phyloP scores from a whole-genome alignment of 768 basidiomycete species.

The Russula abietina region DNA sequence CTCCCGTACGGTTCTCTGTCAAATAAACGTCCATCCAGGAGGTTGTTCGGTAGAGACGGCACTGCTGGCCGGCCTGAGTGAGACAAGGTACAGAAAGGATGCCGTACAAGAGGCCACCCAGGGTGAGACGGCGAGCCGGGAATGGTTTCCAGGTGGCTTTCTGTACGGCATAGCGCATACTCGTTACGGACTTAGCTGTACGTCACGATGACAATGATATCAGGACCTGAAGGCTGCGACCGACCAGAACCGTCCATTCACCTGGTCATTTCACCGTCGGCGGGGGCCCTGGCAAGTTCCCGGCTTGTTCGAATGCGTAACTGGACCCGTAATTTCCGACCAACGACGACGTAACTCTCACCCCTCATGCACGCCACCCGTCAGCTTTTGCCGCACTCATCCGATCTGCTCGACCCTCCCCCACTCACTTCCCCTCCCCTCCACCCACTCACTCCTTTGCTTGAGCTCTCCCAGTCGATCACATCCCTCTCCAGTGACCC shows the following conservation, averaged over 20 bases:
- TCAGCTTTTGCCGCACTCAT: conserved; percentile 11
- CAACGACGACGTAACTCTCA: conserved; percentile 13
- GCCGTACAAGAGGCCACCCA: conserved; percentile 1
- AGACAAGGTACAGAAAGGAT: conserved; percentile 2
- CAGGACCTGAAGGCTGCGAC: conserved; percentile 9
- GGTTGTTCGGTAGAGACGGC: not conserved
- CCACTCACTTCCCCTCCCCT: not conserved
- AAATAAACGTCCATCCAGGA: not conserved
- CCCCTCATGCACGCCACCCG: conserved; percentile 20
- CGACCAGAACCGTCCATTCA: conserved; percentile 2
- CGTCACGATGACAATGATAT: conserved; percentile 17
- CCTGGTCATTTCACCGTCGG: not conserved
- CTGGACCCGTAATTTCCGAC: conserved; percentile 15
- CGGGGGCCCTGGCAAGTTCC: conserved; percentile 11
- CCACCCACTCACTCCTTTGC: not conserved
- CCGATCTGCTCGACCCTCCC: conserved; percentile 8
- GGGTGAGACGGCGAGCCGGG: not conserved
- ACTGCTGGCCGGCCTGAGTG: not conserved
- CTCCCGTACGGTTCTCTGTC: not conserved
- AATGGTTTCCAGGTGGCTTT: conserved; percentile 4
- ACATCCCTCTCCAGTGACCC: not conserved
- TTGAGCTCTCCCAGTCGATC: not conserved
- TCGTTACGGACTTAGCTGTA: conserved; percentile 7
- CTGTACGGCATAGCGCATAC: conserved; percentile 17
- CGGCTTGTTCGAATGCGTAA: conserved; percentile 21